phyloP scores from a whole-genome alignment of 257 asterid species.

The Coffea eugenioides region DNA sequence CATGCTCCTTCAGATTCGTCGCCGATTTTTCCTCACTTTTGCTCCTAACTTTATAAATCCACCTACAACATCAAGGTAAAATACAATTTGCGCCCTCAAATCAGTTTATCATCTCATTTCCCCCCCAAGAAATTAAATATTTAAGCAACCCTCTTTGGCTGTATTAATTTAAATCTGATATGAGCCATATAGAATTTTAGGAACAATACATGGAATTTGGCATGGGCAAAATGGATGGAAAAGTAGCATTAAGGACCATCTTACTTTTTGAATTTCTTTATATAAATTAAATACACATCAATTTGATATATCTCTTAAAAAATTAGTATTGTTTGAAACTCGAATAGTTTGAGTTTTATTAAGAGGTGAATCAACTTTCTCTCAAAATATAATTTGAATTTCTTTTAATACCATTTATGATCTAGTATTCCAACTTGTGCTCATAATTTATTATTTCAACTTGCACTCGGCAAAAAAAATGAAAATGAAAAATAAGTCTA shows the following conservation, averaged over 20 bases:
- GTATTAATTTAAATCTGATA: neutral
- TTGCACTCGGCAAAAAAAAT: too few relatives aligned
- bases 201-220: neutral
- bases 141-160: too few relatives aligned
- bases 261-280: neutral
- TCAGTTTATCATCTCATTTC: neutral
- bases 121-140: neutral
- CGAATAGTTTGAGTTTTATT: too few relatives aligned
- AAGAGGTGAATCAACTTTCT: too few relatives aligned
- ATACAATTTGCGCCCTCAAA: neutral
- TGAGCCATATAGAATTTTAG: neutral
- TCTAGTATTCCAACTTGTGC: too few relatives aligned
- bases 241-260: neutral
- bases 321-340: too few relatives aligned
- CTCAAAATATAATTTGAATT: too few relatives aligned
- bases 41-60: neutral
- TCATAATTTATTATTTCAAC: too few relatives aligned
- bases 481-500: too few relatives aligned
- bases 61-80: neutral
- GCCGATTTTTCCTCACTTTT: conserved; percentile 36
- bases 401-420: too few relatives aligned
- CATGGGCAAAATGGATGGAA: too few relatives aligned
- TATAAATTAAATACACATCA: neutral
- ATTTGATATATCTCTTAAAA: too few relatives aligned
- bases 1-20: conserved; percentile 37